Base-by-base conservation (phyloP, 2,329 filamentous ascomycete species). In the Dendryphion nanum region DNA sequence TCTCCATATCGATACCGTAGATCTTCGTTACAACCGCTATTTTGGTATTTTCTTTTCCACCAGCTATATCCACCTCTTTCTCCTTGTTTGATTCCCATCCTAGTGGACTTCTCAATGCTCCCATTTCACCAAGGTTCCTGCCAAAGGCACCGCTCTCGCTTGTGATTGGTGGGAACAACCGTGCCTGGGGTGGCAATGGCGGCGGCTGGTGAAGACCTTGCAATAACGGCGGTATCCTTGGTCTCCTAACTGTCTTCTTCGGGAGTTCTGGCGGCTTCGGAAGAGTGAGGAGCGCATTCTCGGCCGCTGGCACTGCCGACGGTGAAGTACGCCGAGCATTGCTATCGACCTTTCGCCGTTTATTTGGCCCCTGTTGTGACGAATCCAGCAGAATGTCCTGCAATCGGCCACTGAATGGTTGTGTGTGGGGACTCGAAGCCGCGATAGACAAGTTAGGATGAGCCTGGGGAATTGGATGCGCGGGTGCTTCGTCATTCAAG, bases 161-260 rank as follows among this genome's bases (percentile, higher is more conserved):
- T 47, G 76, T 77, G 38, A 83, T 83, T 4, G 77, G 77, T 5
- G 80, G 80, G 33, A 83, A 74, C 5, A 82, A 61, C 10, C 76
- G 73, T 31, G 77, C 77, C 56, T 81, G 76, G 4, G 61, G 57
- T 12, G 57, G 58, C 4, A 61, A 41, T 6, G 79, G 79, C 12
- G 80, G 80, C 3, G 80, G 80, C 45, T 83, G 78, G 59, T 82
- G 79, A 30, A 83, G 60, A 6, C 79, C 79, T 51, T 80, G 80
- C 8, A 83, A 60, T 13, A 74, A 60, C 6, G 72, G 72, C 10
- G 72, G 72, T 33, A 75, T 68, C 17, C 67, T 59, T 12, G 63
- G 63, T 26, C 67, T 47, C 44, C 55, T 59, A 15, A 52, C 37
- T 15, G 48, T 50, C 34, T 59, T 63, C 41, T 58, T 60, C 18